Conservation (phyloP, 2,329 filamentous ascomycete genomes). For the Xylariaceae sp. region DNA sequence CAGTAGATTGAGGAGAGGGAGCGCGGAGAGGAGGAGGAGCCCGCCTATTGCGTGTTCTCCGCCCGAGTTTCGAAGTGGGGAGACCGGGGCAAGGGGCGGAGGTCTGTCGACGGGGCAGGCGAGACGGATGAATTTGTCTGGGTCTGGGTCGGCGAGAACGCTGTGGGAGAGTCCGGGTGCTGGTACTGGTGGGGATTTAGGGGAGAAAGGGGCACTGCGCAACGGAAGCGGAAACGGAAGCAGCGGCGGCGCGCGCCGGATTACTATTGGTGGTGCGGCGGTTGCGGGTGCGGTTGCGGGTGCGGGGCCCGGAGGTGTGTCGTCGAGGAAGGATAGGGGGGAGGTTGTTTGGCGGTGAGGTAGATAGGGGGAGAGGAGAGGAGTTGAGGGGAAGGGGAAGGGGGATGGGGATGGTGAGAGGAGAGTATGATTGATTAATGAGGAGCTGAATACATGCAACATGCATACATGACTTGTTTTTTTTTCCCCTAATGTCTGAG, state of each 20-base stretch:
- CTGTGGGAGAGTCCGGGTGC: no score
- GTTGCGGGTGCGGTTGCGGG: slow-evolving; percentile 30
- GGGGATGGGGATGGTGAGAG: slow-evolving; percentile 1
- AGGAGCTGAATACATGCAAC: no score
- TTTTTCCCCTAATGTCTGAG: no score
- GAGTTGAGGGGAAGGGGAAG: background rate
- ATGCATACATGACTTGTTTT: no score
- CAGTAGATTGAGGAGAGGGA: slow-evolving; percentile 47
- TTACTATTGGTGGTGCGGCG: slow-evolving; percentile 38
- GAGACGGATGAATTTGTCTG: slow-evolving; percentile 50
- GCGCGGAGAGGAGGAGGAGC: slow-evolving; percentile 45
- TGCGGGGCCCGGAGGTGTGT: no score
- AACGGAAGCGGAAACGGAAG: no score
- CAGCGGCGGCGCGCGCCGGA: slow-evolving; percentile 32
- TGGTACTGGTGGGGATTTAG: no score
- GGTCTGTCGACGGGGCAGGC: slow-evolving; percentile 51
- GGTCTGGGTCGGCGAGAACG: slow-evolving; percentile 19
- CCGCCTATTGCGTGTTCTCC: slow-evolving; percentile 51
- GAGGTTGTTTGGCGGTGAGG: slow-evolving; percentile 23
- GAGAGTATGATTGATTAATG: no score
- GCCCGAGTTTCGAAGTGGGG: slow-evolving; percentile 34
- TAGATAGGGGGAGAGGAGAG: background rate
- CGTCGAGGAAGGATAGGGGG: slow-evolving; percentile 16
- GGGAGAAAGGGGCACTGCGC: no score
- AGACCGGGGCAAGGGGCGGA: slow-evolving; percentile 9